Base-by-base conservation (phyloP, 2,329 filamentous ascomycete genomes). In the Fusarium sp. region DNA sequence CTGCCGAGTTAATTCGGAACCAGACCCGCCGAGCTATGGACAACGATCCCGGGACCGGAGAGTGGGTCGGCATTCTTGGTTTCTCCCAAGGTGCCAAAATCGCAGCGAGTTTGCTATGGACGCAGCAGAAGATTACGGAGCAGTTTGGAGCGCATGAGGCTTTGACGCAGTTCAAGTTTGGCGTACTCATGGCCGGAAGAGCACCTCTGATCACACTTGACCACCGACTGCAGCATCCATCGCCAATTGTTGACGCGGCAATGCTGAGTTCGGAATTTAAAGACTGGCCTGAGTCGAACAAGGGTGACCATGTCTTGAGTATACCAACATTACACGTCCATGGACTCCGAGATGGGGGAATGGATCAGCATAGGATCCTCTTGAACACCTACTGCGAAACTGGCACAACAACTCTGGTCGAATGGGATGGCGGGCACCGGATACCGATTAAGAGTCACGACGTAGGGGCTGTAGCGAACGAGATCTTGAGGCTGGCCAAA, bases 391-490 rank as follows among this genome's bases (percentile, higher is more conserved):
- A 90, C 76, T 92, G 89, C 75, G 83, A 87, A 52, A 75, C 81
- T 12, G 84, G 82, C 0, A 87, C 81, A 5, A 81, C 85, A 8
- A 84, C 79, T 41, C 66, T 94, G 47, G 78, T 94, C 2, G 90
- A 94, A 77, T 94, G 92, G 92, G 86, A 92, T 61, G 92, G 91
- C 0, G 85, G 84, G 2, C 92, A 95, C 77, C 82, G 92, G 8
- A 82, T 95, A 51, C 91, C 92, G 3, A 85, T 94, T 63, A 92
- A 91, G 82, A 82, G 80, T 24, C 80, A 79, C 30, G 92, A 94
- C 78, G 90, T 94, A 5, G 82, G 87, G n/a, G 62, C 65, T 20
- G 71, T 81, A 5, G 62, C 70, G 20, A 55, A 48, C 1, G 53
- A 70, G 16, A 78, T 81, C 4, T 32, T 78, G 29, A 70, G 73